Evolutionary conservation across 257 asterid species (phyloP), one percentile per base, ranked within the genome.

Genomic region (Penstemon newberryi): DNA sequence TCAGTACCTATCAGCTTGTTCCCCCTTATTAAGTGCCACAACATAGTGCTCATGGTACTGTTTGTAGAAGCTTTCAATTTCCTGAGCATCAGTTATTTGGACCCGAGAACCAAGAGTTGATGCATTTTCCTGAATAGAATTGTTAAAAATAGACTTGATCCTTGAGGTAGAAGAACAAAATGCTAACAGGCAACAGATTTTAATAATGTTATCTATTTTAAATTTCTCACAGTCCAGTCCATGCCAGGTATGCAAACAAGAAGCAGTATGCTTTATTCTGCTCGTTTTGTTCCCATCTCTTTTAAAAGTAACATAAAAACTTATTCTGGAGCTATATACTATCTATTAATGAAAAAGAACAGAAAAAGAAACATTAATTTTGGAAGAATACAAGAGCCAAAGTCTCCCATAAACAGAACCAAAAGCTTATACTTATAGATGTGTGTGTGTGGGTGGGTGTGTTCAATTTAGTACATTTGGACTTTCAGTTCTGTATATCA

Each of bases 31-130:
- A 77, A 90, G 96, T 57, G 91, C 80, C 77, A 81, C 66, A 53
- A 85, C 93, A 82, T 89, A 89, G 36, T 87, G 84, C 85, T 90
- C 93, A 73, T 87, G 87, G 80, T 87, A 90, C 60, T 84, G 91
- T 76, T 87, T 85, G 77, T 90, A 87, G 78, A 85, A 90, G 83
- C 95, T 87, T 81, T 84, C 91, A 72, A 87, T 90, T 82, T 90
- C 96, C 69, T 86, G 78, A 56, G 91, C 89, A 78, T 90, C 96
- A 2, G 91, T 84, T 81, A 82, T 85, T 62, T 90, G 85, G 59
- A 90, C 95, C 46, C 95, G 85, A 38, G 93, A 65, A 69, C 85
- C 80, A 78, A 86, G 93, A 75, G 88, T 90, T 41, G 91, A 73
- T 57, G 88, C 81, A 77, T 90, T 75, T 74, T 90, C 96, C 96